Conservation (phyloP, 305 asterid species). For the Ruellia speciosa region DNA sequence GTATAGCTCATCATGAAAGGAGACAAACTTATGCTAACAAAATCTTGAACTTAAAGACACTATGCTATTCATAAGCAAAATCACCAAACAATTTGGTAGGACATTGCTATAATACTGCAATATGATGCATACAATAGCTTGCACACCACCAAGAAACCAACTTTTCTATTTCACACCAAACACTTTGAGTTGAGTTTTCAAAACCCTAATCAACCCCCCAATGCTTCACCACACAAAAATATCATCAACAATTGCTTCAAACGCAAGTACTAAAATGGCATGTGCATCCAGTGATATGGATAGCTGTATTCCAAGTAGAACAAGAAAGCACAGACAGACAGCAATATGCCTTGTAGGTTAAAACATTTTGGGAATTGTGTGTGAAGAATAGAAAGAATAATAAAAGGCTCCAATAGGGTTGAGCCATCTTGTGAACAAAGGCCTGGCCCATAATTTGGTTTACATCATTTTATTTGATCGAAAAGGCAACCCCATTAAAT, state of each 20-base stretch:
- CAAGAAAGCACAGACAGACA: too few relatives aligned
- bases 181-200: too few relatives aligned
- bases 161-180: conserved; percentile 12
- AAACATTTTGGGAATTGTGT: too few relatives aligned
- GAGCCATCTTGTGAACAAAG: not conserved
- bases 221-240: too few relatives aligned
- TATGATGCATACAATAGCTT: not conserved
- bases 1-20: not conserved
- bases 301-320: too few relatives aligned
- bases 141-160: conserved; percentile 11
- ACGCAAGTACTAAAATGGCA: too few relatives aligned
- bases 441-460: not conserved
- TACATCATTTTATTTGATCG: not conserved
- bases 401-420: too few relatives aligned
- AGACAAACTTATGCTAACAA: not conserved
- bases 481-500: not conserved
- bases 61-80: not conserved
- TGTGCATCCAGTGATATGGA: too few relatives aligned
- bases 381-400: too few relatives aligned
- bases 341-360: too few relatives aligned
- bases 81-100: conserved; percentile 1
- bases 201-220: too few relatives aligned
- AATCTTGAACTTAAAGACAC: not conserved
- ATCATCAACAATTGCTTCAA: too few relatives aligned
- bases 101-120: not conserved